Evolutionary conservation across 2,329 filamentous ascomycete species (phyloP).

Genomic region (Diaporthe longicolla): DNA sequence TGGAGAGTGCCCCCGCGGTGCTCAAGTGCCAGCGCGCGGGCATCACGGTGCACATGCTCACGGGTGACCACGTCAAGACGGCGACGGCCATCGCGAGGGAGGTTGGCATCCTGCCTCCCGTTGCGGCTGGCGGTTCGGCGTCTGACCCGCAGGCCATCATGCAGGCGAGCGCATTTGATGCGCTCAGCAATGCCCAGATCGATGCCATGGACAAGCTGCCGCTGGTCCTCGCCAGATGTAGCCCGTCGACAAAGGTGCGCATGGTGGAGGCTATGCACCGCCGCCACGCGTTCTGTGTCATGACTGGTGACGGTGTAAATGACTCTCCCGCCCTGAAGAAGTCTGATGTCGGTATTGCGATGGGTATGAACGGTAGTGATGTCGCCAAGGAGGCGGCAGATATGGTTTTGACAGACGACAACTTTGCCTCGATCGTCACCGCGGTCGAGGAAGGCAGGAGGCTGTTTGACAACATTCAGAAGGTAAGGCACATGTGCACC

Average conservation of each 20-base stretch:
- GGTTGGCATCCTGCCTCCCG: constrained; percentile 69
- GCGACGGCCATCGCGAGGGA: constrained; percentile 76
- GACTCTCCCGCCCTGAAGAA: constrained; percentile 81
- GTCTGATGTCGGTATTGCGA: constrained; percentile 82
- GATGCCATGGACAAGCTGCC: constrained; percentile 73
- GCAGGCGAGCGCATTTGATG: constrained; percentile 74
- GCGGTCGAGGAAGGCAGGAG: constrained; percentile 79
- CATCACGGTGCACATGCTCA: constrained; percentile 78
- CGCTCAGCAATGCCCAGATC: constrained; percentile 72
- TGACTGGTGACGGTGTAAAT: constrained; percentile 75
- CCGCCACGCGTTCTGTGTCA: constrained; percentile 77
- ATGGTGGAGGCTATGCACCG: constrained; percentile 82
- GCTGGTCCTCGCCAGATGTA: constrained; percentile 78
- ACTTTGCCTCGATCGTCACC: constrained; percentile 86
- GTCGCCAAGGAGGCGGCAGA: constrained; percentile 87
- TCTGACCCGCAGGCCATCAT: constrained; percentile 61
- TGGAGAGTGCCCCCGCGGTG: constrained; percentile 75
- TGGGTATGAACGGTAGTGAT: constrained; percentile 79
- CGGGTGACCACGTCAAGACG: constrained; percentile 78
- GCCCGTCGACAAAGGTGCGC: constrained; percentile 79
- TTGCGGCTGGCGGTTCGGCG: constrained; percentile 55
- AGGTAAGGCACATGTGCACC: constrained; percentile 69
- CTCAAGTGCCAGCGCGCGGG: constrained; percentile 71
- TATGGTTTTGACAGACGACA: constrained; percentile 73
- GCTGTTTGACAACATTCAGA: constrained; percentile 81